phyloP scores from a whole-genome alignment of 2,329 filamentous ascomycete genomes.

The Nemania sp. region DNA sequence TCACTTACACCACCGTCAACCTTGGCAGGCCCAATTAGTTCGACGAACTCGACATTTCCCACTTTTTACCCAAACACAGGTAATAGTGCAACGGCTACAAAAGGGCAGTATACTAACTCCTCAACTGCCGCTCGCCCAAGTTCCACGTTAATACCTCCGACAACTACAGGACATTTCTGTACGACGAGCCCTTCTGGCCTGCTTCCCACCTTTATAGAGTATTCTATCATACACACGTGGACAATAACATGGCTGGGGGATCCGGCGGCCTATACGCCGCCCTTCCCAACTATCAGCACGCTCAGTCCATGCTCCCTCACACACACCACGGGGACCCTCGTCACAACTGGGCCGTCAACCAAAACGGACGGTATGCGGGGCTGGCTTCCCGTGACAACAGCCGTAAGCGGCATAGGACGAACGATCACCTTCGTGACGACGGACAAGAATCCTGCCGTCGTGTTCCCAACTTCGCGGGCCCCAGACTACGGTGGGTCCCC shows the following conservation, averaged over 20 bases:
- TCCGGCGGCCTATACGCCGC: slow-evolving; percentile 51
- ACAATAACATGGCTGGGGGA: slow-evolving; percentile 56
- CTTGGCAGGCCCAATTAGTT: slow-evolving; percentile 10
- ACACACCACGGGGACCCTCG: slow-evolving; percentile 22
- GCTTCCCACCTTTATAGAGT: slow-evolving; percentile 44
- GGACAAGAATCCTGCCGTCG: slow-evolving; percentile 59
- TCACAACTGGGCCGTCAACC: slow-evolving; percentile 14
- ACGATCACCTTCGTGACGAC: slow-evolving; percentile 55
- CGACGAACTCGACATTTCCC: slow-evolving; percentile 13
- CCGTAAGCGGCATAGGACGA: slow-evolving; percentile 15
- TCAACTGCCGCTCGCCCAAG: slow-evolving; percentile 14
- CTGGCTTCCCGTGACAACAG: slow-evolving; percentile 10
- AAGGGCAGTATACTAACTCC: slow-evolving; percentile 5
- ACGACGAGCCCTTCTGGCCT: slow-evolving; percentile 33
- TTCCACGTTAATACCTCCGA: slow-evolving; percentile 12
- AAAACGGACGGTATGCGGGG: slow-evolving; percentile 26
- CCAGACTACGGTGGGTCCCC: slow-evolving; percentile 46
- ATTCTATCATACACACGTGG: slow-evolving; percentile 53
- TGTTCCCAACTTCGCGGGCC: slow-evolving; percentile 46
- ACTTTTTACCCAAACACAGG: slow-evolving; percentile 6
- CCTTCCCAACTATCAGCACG: slow-evolving; percentile 48
- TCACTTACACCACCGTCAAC: slow-evolving; percentile 7
- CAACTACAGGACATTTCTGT: slow-evolving; percentile 30
- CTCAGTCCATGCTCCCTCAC: slow-evolving; percentile 47
- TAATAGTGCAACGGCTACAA: slow-evolving; percentile 14